These are phyloP conservation scores for Ramularia endophylla DNA, from an alignment of 2,329 filamentous ascomycete genomes.

Conservation along the genomic window DNA sequence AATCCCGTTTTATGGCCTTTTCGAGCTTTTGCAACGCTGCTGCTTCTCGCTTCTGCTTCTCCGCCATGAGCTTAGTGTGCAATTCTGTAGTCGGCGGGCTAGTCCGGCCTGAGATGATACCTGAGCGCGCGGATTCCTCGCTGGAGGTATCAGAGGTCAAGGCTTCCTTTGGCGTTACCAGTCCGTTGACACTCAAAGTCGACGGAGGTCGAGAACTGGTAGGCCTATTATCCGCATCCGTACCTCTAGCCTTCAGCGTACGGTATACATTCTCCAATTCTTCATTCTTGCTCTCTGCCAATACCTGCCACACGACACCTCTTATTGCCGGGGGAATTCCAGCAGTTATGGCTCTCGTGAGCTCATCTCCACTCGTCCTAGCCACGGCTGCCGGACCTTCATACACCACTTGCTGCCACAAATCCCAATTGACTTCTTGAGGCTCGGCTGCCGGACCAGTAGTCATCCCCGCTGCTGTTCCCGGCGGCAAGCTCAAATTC, in stretches of 20 bases:
- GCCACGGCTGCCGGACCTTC: slow-evolving; percentile 86
- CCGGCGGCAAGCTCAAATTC: slow-evolving; percentile 69
- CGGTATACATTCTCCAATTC: slow-evolving; percentile 82
- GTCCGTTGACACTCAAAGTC: slow-evolving; percentile 46
- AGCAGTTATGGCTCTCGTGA: slow-evolving; percentile 84
- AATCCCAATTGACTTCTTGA: slow-evolving; percentile 88
- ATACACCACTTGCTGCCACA: slow-evolving; percentile 95
- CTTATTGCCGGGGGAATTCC: slow-evolving; percentile 93
- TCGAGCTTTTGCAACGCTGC: slow-evolving; percentile 74
- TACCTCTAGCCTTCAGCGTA: slow-evolving; percentile 72
- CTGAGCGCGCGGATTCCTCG: slow-evolving; percentile 70
- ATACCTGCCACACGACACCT: slow-evolving; percentile 97
- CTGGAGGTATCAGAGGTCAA: slow-evolving; percentile 77
- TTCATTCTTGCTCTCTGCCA: slow-evolving; percentile 91
- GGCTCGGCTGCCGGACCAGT: slow-evolving; percentile 68
- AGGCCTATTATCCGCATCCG: slow-evolving; percentile 59
- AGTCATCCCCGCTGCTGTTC: slow-evolving; percentile 76
- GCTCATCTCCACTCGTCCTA: slow-evolving; percentile 78
- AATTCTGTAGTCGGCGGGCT: slow-evolving; percentile 45
- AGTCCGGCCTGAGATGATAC: slow-evolving; percentile 44
- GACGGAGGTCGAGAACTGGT: slow-evolving; percentile 16
- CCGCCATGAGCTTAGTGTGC: slow-evolving; percentile 59
- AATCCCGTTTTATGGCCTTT: slow-evolving; percentile 82
- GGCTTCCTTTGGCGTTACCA: slow-evolving; percentile 53
- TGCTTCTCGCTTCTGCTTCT: slow-evolving; percentile 71